Percentiles rank a stretch among this genome's conserved stretches.
These are phyloP conservation scores for Terfezia boudieri DNA, from an alignment of 495 filamentous ascomycete species.

Conservation along the genomic window DNA sequence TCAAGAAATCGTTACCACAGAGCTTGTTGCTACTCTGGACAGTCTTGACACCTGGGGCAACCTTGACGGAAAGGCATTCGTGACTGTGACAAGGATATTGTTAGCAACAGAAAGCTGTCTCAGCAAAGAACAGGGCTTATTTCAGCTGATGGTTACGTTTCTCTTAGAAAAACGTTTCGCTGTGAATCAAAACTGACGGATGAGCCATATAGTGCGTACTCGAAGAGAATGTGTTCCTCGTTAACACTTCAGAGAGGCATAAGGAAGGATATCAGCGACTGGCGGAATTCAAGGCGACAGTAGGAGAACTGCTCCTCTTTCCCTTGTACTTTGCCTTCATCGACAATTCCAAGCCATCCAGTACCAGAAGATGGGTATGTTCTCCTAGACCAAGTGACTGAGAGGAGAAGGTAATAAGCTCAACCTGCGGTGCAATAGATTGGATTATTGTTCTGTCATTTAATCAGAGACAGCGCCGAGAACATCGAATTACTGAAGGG, in stretches of 20 bases:
- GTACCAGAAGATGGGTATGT: conserved; percentile 8
- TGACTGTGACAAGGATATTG: conserved; percentile 6
- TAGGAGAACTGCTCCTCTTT: conserved; percentile 5
- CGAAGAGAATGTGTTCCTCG: no score
- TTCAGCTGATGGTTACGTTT: neutral
- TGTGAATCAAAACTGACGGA: no score
- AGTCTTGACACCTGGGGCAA: conserved; percentile 4
- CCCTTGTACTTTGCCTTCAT: conserved; percentile 5
- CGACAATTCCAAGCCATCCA: neutral
- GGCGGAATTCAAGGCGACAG: neutral
- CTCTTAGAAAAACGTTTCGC: no score
- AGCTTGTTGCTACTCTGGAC: no score
- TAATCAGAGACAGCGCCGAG: conserved; percentile 3
- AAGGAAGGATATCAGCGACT: no score
- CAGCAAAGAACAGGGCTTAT: conserved; percentile 11
- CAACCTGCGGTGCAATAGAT: neutral
- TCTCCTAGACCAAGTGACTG: neutral
- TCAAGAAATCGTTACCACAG: no score
- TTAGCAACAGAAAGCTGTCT: conserved; percentile 6
- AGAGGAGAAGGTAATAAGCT: no score
- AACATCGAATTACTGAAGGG: conserved; percentile 5
- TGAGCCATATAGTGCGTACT: no score
- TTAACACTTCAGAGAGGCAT: no score
- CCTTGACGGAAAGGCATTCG: conserved; percentile 7
- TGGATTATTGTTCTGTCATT: conserved; percentile 9